Conservation (phyloP, 768 basidiomycete species). For the Hirschioporus abietinus region DNA sequence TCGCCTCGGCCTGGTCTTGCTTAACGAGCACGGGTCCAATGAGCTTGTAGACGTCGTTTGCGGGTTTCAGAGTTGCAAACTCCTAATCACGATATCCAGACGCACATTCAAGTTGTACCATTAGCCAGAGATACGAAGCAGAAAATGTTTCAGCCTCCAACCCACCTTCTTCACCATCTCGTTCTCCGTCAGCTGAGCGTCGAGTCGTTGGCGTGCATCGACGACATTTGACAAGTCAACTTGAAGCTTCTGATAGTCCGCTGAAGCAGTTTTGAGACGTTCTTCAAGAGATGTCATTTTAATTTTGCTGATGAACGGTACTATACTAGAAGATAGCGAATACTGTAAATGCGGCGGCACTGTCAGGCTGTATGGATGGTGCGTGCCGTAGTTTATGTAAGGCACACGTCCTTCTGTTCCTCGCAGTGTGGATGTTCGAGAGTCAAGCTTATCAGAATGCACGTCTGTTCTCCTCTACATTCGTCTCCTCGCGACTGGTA, state of each 20-base stretch:
- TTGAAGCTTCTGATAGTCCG: conserved; percentile 80
- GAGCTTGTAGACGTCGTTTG: conserved; percentile 85
- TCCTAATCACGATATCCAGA: conserved; percentile 52
- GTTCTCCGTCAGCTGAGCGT: conserved; percentile 87
- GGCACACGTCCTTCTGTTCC: not conserved
- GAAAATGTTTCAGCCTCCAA: not conserved
- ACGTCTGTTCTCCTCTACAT: too few relatives aligned
- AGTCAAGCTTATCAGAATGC: too few relatives aligned
- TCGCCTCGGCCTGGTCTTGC: conserved; percentile 86
- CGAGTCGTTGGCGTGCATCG: conserved; percentile 80
- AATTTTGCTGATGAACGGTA: not conserved
- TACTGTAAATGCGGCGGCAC: too few relatives aligned
- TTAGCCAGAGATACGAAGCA: not conserved
- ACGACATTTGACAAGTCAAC: conserved; percentile 65
- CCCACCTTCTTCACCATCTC: conserved; percentile 84
- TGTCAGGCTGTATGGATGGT: too few relatives aligned
- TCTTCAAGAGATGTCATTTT: conserved; percentile 37
- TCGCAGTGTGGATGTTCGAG: not conserved
- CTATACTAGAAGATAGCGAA: too few relatives aligned
- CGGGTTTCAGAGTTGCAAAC: conserved; percentile 64
- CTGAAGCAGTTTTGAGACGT: conserved; percentile 61
- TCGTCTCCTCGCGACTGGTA: too few relatives aligned
- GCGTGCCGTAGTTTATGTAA: not conserved
- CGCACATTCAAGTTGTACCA: conserved; percentile 6
- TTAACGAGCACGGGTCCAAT: conserved; percentile 87